These are phyloP conservation scores for Colletotrichum cuscutae DNA, from an alignment of 2,329 filamentous ascomycete species.

Conservation along the genomic window DNA sequence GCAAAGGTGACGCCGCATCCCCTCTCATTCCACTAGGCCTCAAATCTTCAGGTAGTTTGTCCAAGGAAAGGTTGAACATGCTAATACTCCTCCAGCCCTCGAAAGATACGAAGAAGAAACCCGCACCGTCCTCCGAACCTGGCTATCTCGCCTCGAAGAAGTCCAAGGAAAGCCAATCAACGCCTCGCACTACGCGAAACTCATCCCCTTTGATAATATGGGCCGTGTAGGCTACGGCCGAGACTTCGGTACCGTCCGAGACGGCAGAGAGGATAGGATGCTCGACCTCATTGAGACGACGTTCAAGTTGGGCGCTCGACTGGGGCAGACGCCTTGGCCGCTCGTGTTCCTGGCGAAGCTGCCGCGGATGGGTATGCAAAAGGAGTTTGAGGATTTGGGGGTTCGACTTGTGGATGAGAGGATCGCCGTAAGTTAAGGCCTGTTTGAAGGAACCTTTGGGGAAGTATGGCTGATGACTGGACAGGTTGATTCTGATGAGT, in stretches of 20 bases:
- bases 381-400: slow-evolving; percentile 57
- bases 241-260: slow-evolving; percentile 39
- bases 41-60: too few relatives aligned
- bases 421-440: slow-evolving; percentile 24
- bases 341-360: slow-evolving; percentile 29
- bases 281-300: slow-evolving; percentile 37
- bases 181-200: slow-evolving; percentile 38
- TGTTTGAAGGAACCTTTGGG: too few relatives aligned
- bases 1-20: slow-evolving; percentile 26
- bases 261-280: slow-evolving; percentile 39
- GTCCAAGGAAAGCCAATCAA: slow-evolving; percentile 36
- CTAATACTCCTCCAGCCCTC: slow-evolving; percentile 21
- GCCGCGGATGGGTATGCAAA: slow-evolving; percentile 29
- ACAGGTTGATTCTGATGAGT: slow-evolving; percentile 34
- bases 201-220: slow-evolving; percentile 44
- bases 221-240: slow-evolving; percentile 40
- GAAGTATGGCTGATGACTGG: background rate
- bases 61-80: too few relatives aligned
- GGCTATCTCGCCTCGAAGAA: slow-evolving; percentile 37
- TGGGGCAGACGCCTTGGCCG: slow-evolving; percentile 40
- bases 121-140: slow-evolving; percentile 37
- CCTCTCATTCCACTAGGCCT: background rate
- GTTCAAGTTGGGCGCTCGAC: slow-evolving; percentile 34
- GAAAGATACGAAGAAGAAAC: slow-evolving; percentile 37
- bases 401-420: slow-evolving; percentile 44